Conservation (phyloP, 2,329 filamentous ascomycete genomes). For the Epichloe gansuensis region DNA sequence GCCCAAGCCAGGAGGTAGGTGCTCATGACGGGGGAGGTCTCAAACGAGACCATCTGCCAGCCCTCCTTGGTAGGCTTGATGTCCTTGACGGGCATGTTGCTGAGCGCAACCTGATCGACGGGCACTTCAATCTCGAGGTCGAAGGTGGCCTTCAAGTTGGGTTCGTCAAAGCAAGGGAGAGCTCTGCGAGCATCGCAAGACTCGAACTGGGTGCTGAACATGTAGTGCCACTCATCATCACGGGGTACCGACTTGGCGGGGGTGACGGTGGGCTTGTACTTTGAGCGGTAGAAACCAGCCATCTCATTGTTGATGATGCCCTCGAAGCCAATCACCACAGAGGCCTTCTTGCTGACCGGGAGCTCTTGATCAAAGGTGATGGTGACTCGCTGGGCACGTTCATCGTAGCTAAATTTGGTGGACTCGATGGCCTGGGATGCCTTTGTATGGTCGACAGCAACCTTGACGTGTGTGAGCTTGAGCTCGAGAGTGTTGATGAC, state of each 20-base stretch:
- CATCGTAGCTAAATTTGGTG: conserved; percentile 64
- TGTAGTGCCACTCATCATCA: conserved; percentile 54
- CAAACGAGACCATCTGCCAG: conserved; percentile 65
- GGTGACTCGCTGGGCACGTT: conserved; percentile 69
- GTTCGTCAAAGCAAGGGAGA: conserved; percentile 97
- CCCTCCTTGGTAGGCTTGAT: conserved; percentile 46
- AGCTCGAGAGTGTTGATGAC: conserved; percentile 78
- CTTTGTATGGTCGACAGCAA: conserved; percentile 46
- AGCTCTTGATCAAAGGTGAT: conserved; percentile 64
- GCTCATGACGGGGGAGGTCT: conserved; percentile 80
- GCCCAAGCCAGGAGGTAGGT: conserved; percentile 89
- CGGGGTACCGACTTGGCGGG: conserved; percentile 66
- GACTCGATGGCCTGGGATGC: conserved; percentile 44
- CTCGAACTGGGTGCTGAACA: conserved; percentile 96
- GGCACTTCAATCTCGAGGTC: conserved; percentile 89
- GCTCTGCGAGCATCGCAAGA: conserved; percentile 87
- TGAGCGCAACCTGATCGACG: conserved; percentile 73
- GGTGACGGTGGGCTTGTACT: conserved; percentile 71
- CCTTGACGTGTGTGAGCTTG: conserved; percentile 53
- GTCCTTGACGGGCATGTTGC: conserved; percentile 87
- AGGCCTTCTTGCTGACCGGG: conserved; percentile 50
- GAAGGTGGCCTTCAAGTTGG: conserved; percentile 91
- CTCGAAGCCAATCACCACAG: conserved; percentile 59
- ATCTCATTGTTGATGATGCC: conserved; percentile 81
- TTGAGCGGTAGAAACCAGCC: conserved; percentile 86